Evolutionary conservation across 208 protist genomes (phyloP), one percentile per base, ranked within the genome.

Genomic region (Crithidia thermophila): DNA sequence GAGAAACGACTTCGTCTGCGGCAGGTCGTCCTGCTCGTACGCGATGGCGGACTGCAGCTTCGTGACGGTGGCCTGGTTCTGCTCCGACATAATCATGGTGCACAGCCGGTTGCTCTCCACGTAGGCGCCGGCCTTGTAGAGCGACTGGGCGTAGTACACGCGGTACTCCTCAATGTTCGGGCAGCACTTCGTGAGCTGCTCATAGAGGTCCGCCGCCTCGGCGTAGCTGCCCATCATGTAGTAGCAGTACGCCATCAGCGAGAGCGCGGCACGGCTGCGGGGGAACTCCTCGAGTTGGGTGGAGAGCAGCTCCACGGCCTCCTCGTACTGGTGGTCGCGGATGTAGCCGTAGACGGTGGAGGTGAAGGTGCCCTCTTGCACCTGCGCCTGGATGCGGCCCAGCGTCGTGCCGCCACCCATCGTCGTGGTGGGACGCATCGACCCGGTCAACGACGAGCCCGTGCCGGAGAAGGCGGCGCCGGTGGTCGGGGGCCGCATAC

Each of bases 171-270:
- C 94, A 14, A 98, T 91, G 37, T 87, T 74, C 10, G 97, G 97
- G 82, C 90, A 98, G n/a, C 96, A 58, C 67, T 89, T 90, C 7
- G 89, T 71, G 10, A 99, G 79, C 71, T 95, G 86, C 64, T 97
- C 93, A 72, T 98, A 98, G 75, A 96, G 60, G 50, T 70, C 78
- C 7, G 96, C 88, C 6, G 97, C 79, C 57, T 85, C 76, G 3
- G 63, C 82, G 77, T 95, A 99, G 60, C 98, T 92, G 39, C 97
- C 91, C 36, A 95, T 79, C 69, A 97, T 86, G 81, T 98, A 99
- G 77, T 97, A 93, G 78, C 94, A 98, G 82, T 98, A 99, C 9
- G 84, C 98, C 68, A 99, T 88, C 14, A 99, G 87, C 4, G 95
- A 98, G n/a, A 98, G 74, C n/a, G 97, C 94, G 0, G 97, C 97